Conservation (phyloP, 2,329 filamentous ascomycete species). For the Amylocarpus encephaloides region DNA sequence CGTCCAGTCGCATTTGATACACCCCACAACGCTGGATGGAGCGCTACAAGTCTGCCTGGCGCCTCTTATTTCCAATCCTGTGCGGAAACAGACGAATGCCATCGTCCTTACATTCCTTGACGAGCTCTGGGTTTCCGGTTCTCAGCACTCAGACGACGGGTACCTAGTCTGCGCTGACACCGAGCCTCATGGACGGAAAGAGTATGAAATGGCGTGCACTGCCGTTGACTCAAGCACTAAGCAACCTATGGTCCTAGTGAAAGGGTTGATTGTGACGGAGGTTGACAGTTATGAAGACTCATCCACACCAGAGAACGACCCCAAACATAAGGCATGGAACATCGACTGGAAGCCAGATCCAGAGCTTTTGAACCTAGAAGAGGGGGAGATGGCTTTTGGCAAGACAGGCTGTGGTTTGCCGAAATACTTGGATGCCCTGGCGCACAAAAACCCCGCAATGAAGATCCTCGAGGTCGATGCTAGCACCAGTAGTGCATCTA, state of each 20-base stretch:
- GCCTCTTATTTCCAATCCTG: neutral
- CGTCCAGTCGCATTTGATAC: neutral
- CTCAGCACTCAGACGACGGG: neutral
- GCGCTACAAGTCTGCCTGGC: neutral
- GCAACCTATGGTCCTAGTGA: neutral
- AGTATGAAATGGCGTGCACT: neutral
- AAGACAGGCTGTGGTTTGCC: neutral
- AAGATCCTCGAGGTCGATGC: constrained; percentile 21
- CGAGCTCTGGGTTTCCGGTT: neutral
- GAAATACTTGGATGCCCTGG: neutral
- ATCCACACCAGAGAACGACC: neutral
- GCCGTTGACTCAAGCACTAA: neutral
- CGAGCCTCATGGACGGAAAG: neutral
- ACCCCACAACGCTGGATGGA: neutral
- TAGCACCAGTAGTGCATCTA: neutral
- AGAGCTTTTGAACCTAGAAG: neutral
- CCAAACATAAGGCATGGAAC: neutral
- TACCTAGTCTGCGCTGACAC: neutral
- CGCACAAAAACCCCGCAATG: constrained; percentile 18
- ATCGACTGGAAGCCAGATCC: neutral
- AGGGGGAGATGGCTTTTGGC: neutral
- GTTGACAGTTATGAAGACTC: neutral
- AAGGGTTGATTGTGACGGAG: neutral
- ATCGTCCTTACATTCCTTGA: neutral
- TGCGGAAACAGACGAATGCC: neutral